Conservation (phyloP, 192 early-diverging fungal species). For the Coemansia guatemalensis region DNA sequence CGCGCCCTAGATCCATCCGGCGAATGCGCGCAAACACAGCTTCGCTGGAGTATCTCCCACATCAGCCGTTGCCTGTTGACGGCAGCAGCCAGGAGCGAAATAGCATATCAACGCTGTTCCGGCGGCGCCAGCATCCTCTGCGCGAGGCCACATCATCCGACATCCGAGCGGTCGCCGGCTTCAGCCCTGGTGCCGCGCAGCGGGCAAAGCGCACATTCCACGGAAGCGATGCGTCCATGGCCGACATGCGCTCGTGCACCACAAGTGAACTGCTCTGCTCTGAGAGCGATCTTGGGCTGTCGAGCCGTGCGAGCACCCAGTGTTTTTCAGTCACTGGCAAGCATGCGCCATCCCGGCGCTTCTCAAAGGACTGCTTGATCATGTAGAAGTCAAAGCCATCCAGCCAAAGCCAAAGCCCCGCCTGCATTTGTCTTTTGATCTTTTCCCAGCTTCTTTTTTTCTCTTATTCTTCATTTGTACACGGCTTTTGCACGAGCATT, state of each 20-base stretch:
- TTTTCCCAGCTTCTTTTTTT: slow-evolving; percentile 1
- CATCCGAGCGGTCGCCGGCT: slow-evolving; percentile 44
- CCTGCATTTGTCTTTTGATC: not conserved
- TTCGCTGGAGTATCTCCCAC: slow-evolving; percentile 38
- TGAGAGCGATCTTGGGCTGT: slow-evolving; percentile 25
- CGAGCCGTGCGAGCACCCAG: slow-evolving; percentile 15
- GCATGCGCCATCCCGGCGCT: slow-evolving; percentile 16
- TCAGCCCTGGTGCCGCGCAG: slow-evolving; percentile 49
- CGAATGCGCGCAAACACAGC: slow-evolving; percentile 49
- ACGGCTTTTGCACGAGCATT: not conserved
- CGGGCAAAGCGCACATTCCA: slow-evolving; percentile 36
- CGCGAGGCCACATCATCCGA: slow-evolving; percentile 44
- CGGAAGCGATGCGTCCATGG: slow-evolving; percentile 39
- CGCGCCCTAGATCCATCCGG: slow-evolving; percentile 33
- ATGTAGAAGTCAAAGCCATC: slow-evolving; percentile 25
- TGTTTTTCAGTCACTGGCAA: slow-evolving; percentile 32
- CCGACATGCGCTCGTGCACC: slow-evolving; percentile 43
- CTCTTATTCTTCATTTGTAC: slow-evolving; percentile 2
- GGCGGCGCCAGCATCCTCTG: slow-evolving; percentile 44
- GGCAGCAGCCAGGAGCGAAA: slow-evolving; percentile 13
- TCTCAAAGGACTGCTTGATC: slow-evolving; percentile 44
- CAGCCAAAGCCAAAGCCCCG: not conserved
- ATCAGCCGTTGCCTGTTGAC: not conserved
- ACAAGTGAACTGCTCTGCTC: slow-evolving; percentile 36
- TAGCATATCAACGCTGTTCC: slow-evolving; percentile 36